phyloP scores from a whole-genome alignment of 768 basidiomycete species.

The Hygrocybe coccinea region DNA sequence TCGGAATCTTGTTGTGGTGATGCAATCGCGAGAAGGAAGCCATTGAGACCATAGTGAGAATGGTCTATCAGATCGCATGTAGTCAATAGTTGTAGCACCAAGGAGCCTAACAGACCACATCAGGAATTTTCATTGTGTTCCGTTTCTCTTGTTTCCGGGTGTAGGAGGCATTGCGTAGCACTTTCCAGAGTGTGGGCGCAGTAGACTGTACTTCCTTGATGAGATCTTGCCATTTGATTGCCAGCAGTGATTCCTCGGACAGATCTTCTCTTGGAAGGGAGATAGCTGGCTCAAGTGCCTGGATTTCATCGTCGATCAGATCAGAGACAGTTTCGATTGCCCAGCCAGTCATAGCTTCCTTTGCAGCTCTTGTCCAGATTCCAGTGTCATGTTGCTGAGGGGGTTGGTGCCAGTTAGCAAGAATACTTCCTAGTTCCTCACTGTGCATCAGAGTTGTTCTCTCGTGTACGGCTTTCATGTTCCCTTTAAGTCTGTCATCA shows the following conservation, averaged over 20 bases:
- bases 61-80: slow-evolving; percentile 16
- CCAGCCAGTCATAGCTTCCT: slow-evolving; percentile 20
- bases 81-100: not conserved
- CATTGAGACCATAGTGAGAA: slow-evolving; percentile 24
- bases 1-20: slow-evolving; percentile 22
- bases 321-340: slow-evolving; percentile 13
- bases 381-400: slow-evolving; percentile 19
- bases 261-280: slow-evolving; percentile 13
- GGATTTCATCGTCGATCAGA: slow-evolving; percentile 14
- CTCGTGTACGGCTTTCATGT: slow-evolving; percentile 20
- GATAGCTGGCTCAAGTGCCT: slow-evolving; percentile 1
- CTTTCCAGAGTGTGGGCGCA: slow-evolving; percentile 14
- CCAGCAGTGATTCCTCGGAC: slow-evolving; percentile 16
- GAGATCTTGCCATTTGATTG: slow-evolving; percentile 10
- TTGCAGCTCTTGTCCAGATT: slow-evolving; percentile 16
- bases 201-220: slow-evolving; percentile 4
- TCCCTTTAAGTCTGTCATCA: slow-evolving; percentile 20
- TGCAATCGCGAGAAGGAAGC: slow-evolving; percentile 27
- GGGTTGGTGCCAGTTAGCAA: slow-evolving; percentile 26
- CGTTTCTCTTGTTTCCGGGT: slow-evolving; percentile 10
- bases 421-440: slow-evolving; percentile 20
- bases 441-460: slow-evolving; percentile 22
- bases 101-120: slow-evolving; percentile 17
- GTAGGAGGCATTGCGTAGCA: slow-evolving; percentile 10
- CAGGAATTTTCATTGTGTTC: slow-evolving; percentile 17